Evolutionary conservation across 345 rosid species (phyloP), one percentile per base, ranked within the genome.

Genomic region (Eucalyptus virginea): DNA sequence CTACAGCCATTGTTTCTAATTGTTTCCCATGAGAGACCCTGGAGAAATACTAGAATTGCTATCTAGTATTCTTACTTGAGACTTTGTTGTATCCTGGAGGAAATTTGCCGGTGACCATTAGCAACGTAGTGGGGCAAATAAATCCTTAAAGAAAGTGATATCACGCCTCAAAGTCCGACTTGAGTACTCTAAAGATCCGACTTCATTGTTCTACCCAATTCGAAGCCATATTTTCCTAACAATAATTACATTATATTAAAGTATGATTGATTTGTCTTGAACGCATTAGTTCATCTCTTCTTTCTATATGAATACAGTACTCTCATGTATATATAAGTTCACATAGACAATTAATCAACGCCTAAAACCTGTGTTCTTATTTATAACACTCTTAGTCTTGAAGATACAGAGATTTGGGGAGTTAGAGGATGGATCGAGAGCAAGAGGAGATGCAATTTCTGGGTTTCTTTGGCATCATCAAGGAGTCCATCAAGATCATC

Each of bases 391-490:
- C 83, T 21, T 26, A 37, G 9, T 77, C 45, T 37, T 21, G 47
- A 37, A 77, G 83, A 24, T 77, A 13, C 47, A 37, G 14, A 21
- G 23, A 21, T 77, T 77, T 37, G 28, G 28, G 47, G 28, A 37
- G 12, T 40, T 37, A 77, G 83, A 6, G 6, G 44, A 94, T 94
- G 96, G 96, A 95, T 24, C 91, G 89, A 89, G 93, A 92, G 52
- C 95, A 94, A 83, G 96, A 94, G 91, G 94, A 93, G 89, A 91
- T 95, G 86, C 95, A 94, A 50, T 89, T 92, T 85, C 94, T 95
- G 19, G 93, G 95, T 32, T 60, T 95, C 88, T 89, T 89, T 19
- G 95, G 91, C 87, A 93, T 91, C 81, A 89, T 89, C 91, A 89
- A 62, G 42, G 95, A 95, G 86, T 91, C 97, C 67, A 91, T 86